A percentile compares a stretch with the other conserved stretches of the same genome.
Evolutionary conservation across 2,329 filamentous ascomycete genomes (phyloP).

Genomic region (Chrysoporthe austroafricana): DNA sequence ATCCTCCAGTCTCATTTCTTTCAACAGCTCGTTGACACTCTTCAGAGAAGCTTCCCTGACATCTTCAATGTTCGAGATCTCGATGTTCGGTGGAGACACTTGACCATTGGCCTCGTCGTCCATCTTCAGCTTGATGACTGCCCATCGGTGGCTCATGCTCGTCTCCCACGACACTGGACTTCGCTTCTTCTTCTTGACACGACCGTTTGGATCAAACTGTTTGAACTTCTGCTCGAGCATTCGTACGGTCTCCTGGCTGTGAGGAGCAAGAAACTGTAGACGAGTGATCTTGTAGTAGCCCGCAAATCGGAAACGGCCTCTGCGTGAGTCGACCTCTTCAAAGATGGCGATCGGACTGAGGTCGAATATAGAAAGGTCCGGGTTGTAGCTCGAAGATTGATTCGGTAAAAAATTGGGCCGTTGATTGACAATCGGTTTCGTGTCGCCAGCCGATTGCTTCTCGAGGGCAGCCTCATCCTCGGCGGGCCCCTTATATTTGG

Average conservation of each 20-base stretch:
- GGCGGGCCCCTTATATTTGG: not conserved
- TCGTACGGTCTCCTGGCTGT: not conserved
- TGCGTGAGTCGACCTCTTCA: not conserved
- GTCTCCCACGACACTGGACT: not conserved
- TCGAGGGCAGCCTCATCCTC: not conserved
- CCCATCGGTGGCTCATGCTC: conserved; percentile 10
- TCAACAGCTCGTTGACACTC: conserved; percentile 6
- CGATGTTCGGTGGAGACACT: not conserved
- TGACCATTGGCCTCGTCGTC: not conserved
- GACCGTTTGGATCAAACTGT: not conserved
- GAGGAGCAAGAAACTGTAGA: conserved; percentile 1
- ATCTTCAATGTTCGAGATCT: not conserved
- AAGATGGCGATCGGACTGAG: not conserved
- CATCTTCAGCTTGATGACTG: conserved; percentile 3
- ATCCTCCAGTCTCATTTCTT: conserved; percentile 4
- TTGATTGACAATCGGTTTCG: not conserved
- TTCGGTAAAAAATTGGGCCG: not conserved
- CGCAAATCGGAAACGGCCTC: not conserved
- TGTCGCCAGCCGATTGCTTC: not conserved
- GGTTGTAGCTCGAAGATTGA: not conserved
- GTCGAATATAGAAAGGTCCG: not conserved
- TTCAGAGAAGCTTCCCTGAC: not conserved
- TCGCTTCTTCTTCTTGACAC: not conserved
- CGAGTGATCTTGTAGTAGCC: conserved; percentile 10
- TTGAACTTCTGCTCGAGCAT: conserved; percentile 13